Base-by-base conservation (phyloP, 164 flowering plant species). In the Kalanchoe fedtschenkoi region DNA sequence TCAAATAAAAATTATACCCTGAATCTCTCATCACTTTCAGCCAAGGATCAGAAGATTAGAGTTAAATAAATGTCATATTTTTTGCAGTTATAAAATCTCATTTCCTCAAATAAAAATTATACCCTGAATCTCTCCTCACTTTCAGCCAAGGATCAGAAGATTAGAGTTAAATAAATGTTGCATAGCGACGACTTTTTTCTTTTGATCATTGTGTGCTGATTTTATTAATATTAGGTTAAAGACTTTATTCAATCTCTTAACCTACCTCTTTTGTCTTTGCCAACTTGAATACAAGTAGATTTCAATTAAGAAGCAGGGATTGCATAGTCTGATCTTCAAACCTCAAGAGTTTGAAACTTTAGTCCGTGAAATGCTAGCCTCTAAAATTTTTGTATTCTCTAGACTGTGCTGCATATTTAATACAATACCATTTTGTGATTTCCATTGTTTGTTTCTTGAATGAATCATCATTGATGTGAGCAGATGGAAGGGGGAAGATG, bases 401-500 rank as follows among this genome's bases (percentile, higher is more conserved):
- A 43, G 24, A n/a, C 22, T 21, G 14, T 37, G 39, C 11, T 37
- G 39, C 3, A 37, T 37, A 37, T 37, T 37, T 5, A 2, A 37
- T 37, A 1, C 14, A 51, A 19, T 28, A 51, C 21, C 29, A 21
- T 10, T n/a, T 3, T 17, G 14, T 22, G 56, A 17, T 21, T 28
- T 51, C 4, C 24, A 47, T 51, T 58, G 57, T 43, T 41, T 63
- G 17, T n/a, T 44, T 58, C 15, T 22, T 42, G 30, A 42, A 2
- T 59, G 33, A 35, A 58, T 37, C 24, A 62, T 17, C 13, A 65
- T 46, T 16, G 65, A 30, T 71, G 74, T 61, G 75, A 85, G 97
- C 91, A 38, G 98, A 93, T 74, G 89, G 84, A 72, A 84, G 86
- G 66, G 81, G 70, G 29, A 93, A 93, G 82, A 79, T 71, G 77